These are phyloP conservation scores for Aspergillus sparsus DNA, from an alignment of 495 filamentous ascomycete species.

Conservation along the genomic window DNA sequence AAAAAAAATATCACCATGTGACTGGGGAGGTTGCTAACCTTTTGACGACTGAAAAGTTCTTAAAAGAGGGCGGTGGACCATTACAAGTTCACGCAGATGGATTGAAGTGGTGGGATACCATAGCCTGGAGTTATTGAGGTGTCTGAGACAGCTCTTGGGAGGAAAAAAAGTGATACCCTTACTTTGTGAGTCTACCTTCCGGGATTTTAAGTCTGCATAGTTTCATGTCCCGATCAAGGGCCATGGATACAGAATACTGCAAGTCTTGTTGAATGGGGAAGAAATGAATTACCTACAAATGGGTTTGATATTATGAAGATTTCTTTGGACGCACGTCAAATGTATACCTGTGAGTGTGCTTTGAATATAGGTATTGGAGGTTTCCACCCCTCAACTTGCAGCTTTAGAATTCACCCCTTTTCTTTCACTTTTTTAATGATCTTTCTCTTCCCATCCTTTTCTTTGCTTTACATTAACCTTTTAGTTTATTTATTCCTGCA, in stretches of 20 bases:
- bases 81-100: constrained; percentile 39
- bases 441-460: constrained; percentile 19
- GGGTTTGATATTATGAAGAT: constrained; percentile 39
- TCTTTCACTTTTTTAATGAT: constrained; percentile 26
- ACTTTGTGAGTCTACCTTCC: constrained; percentile 49
- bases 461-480: constrained; percentile 31
- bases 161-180: constrained; percentile 55
- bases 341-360: constrained; percentile 29
- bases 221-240: constrained; percentile 39
- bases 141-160: constrained; percentile 52
- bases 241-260: constrained; percentile 34
- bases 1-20: constrained; percentile 4
- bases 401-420: constrained; percentile 39
- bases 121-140: constrained; percentile 48
- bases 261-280: constrained; percentile 26
- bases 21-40: constrained; percentile 19
- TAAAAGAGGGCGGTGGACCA: constrained; percentile 29
- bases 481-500: constrained; percentile 26
- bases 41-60: constrained; percentile 39
- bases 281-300: constrained; percentile 31
- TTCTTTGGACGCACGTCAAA: constrained; percentile 33
- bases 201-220: constrained; percentile 45
- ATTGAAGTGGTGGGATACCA: constrained; percentile 40
- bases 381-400: constrained; percentile 38
- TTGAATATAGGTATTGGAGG: constrained; percentile 37